Base-by-base conservation (phyloP, 345 rosid genomes). In the Sisymbrium irio region DNA sequence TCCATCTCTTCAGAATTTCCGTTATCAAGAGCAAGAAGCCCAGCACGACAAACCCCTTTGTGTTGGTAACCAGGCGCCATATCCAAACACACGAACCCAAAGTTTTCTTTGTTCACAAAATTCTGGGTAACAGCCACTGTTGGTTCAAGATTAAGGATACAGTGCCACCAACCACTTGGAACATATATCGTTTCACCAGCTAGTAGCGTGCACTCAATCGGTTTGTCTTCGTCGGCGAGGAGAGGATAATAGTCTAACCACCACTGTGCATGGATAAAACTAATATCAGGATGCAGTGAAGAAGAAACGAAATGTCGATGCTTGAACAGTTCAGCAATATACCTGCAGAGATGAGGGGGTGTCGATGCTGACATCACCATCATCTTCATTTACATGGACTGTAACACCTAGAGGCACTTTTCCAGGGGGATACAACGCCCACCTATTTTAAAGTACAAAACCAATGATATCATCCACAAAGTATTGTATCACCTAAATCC, bases 101-200 rank as follows among this genome's bases (percentile, higher is more conserved):
- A 91, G 70, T 94, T 94, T 50, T 84, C 87, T 59, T 90, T 74
- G 82, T 91, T 86, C 40, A 85, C 97, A 73, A 87, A 91, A 84
- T 94, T 94, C 80, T 94, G 98, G 5, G 97, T 94, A 39, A 94
- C 97, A 56, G 98, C 97, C 74, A 89, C 81, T 22, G 93, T 94
- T 62, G 94, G 82, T 74, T 94, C 97, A 73, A 94, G 81, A 82
- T 94, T 94, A 25, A 94, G 88, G 55, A 94, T 83, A 57, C 98
- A 91, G 65, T 94, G 98, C 98, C 98, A 94, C 98, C 97, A 94
- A 71, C 98, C 98, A 63, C 93, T 94, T 45, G 98, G 98, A 83
- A 94, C 90, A 83, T 82, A 89, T 70, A 94, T 86, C 3, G 98
- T 94, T 82, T 91, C 98, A 12, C 98, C 98, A 17, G 98, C 88